Conservation (phyloP, 2,329 filamentous ascomycete genomes). For the Colletotrichum salicis region DNA sequence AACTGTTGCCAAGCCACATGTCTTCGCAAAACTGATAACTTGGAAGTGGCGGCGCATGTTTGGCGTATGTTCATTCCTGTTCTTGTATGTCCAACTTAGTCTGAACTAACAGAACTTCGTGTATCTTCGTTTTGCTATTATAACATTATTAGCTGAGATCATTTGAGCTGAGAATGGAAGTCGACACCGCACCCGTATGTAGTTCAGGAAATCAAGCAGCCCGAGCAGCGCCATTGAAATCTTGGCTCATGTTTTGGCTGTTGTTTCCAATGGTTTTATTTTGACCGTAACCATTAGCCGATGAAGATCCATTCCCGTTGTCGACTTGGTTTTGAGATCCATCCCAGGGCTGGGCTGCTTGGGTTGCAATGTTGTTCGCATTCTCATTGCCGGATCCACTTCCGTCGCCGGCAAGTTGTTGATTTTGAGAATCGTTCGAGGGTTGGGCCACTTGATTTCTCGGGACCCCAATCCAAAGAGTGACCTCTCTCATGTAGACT, state of each 20-base stretch:
- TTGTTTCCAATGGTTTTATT: neutral
- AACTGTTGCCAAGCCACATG: neutral
- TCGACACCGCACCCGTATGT: neutral
- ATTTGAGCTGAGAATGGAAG: neutral
- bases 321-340: neutral
- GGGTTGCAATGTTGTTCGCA: no score
- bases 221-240: neutral
- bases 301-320: neutral
- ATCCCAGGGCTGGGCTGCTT: neutral
- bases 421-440: neutral
- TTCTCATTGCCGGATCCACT: neutral
- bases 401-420: neutral
- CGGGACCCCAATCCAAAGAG: neutral
- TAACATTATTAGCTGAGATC: neutral
- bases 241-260: neutral
- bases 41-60: neutral
- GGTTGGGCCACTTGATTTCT: neutral
- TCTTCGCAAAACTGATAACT: neutral
- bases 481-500: neutral
- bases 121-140: neutral
- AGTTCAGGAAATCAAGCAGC: neutral
- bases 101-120: neutral
- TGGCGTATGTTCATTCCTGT: neutral
- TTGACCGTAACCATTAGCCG: no score
- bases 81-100: neutral